phyloP scores from a whole-genome alignment of 2,329 filamentous ascomycete species.

The Basipetospora sp. region DNA sequence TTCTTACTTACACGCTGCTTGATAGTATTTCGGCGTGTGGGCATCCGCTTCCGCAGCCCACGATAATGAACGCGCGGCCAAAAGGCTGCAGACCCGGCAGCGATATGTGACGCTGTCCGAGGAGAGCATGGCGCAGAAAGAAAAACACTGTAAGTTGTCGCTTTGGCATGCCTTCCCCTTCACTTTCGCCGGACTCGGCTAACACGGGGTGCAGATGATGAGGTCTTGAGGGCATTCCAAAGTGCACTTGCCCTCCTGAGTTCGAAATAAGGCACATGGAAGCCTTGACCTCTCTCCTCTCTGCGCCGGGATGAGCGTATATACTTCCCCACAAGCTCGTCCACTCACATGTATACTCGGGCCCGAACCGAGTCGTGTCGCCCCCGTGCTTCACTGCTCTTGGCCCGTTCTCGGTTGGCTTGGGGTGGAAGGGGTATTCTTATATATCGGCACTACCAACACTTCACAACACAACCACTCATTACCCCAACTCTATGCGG shows the following conservation, averaged over 20 bases:
- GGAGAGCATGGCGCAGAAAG: conserved; percentile 54
- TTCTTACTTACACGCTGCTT: conserved; percentile 1
- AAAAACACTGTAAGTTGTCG: conserved; percentile 57
- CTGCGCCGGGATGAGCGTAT: too few relatives aligned
- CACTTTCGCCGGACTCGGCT: background rate
- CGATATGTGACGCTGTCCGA: conserved; percentile 64
- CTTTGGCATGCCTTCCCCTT: background rate
- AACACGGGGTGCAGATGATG: conserved; percentile 11
- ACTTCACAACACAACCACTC: too few relatives aligned
- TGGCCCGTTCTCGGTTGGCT: too few relatives aligned
- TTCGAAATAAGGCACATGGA: conserved; percentile 7
- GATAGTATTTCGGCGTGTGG: conserved; percentile 67
- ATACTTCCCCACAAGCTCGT: too few relatives aligned
- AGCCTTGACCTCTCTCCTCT: too few relatives aligned
- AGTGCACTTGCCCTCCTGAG: conserved; percentile 43
- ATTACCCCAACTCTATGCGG: too few relatives aligned
- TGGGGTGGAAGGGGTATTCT: too few relatives aligned
- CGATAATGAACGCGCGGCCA: conserved; percentile 63
- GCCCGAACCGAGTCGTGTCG: too few relatives aligned
- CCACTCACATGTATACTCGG: too few relatives aligned
- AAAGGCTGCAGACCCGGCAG: conserved; percentile 67
- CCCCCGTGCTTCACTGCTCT: too few relatives aligned
- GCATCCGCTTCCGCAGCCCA: conserved; percentile 54
- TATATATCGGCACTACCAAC: too few relatives aligned
- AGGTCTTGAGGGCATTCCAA: conserved; percentile 49